phyloP scores from a whole-genome alignment of 108 stramenopile genomes.

The Skeletonema costatum region DNA sequence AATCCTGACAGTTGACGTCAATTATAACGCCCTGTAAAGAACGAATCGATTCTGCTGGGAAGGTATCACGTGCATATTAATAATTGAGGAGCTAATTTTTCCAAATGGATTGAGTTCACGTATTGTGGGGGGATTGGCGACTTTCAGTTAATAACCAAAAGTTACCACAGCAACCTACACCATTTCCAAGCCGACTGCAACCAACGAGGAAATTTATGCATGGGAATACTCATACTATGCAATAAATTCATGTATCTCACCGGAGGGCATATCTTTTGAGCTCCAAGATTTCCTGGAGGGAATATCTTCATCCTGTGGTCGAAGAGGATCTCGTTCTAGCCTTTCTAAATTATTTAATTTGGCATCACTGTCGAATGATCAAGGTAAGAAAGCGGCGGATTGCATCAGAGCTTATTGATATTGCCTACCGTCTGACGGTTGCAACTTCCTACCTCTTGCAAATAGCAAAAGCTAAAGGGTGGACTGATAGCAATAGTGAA shows the following conservation, averaged over 20 bases:
- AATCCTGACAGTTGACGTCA: background rate
- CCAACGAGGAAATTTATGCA: slow-evolving; percentile 31
- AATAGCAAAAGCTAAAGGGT: background rate
- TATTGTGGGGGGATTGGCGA: slow-evolving; percentile 14
- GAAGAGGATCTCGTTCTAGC: slow-evolving; percentile 36
- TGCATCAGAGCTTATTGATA: slow-evolving; percentile 25
- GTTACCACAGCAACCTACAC: background rate
- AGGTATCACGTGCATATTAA: slow-evolving; percentile 2
- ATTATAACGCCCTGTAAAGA: background rate
- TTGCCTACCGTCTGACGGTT: slow-evolving; percentile 35
- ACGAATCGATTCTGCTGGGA: background rate
- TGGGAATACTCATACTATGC: slow-evolving; percentile 28
- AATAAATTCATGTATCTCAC: slow-evolving; percentile 14
- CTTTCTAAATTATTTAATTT: slow-evolving; percentile 30
- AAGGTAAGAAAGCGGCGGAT: slow-evolving; percentile 8
- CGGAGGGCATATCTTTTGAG: background rate
- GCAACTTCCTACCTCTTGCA: slow-evolving; percentile 38
- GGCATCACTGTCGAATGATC: background rate
- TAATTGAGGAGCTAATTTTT: slow-evolving; percentile 20
- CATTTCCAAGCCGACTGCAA: slow-evolving; percentile 12
- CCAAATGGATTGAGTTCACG: slow-evolving; percentile 17
- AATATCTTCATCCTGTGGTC: slow-evolving; percentile 30
- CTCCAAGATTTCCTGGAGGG: slow-evolving; percentile 36
- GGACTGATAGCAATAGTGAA: background rate
- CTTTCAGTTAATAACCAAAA: background rate